phyloP scores from a whole-genome alignment of 2,329 filamentous ascomycete species.

The Fusarium longipes region DNA sequence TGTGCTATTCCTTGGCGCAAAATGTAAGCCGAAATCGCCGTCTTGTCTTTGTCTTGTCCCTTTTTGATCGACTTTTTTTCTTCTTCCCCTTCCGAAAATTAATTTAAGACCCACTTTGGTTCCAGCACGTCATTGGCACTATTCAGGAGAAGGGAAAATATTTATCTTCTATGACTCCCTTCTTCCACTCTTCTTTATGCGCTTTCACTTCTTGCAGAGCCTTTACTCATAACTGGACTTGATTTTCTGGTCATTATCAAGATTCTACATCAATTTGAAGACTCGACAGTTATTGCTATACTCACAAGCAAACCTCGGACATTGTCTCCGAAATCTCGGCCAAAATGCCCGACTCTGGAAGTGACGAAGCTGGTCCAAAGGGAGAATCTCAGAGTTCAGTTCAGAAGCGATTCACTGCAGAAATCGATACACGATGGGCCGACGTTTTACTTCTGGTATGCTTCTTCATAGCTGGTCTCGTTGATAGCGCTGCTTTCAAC shows the following conservation, averaged over 20 bases:
- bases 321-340: neutral
- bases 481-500: constrained; percentile 46
- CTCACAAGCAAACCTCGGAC: neutral
- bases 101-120: constrained; percentile 1
- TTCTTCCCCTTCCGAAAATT: constrained; percentile 3
- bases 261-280: too few species aligned
- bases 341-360: constrained; percentile 29
- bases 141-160: constrained; percentile 14
- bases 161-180: constrained; percentile 4
- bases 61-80: too few species aligned
- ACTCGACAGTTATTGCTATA: too few species aligned
- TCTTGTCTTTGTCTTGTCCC: neutral
- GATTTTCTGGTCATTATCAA: too few species aligned
- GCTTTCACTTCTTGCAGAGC: too few species aligned
- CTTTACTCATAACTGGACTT: too few species aligned
- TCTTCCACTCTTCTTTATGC: neutral
- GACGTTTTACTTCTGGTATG: constrained; percentile 41
- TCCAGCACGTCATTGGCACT: constrained; percentile 32
- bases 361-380: constrained; percentile 35
- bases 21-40: constrained; percentile 20
- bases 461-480: constrained; percentile 44
- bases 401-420: constrained; percentile 30
- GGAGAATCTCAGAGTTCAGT: neutral
- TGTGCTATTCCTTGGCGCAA: constrained; percentile 21
- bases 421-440: constrained; percentile 41